phyloP scores from a whole-genome alignment of 78 protist species.

The Bigelowiella natans region DNA sequence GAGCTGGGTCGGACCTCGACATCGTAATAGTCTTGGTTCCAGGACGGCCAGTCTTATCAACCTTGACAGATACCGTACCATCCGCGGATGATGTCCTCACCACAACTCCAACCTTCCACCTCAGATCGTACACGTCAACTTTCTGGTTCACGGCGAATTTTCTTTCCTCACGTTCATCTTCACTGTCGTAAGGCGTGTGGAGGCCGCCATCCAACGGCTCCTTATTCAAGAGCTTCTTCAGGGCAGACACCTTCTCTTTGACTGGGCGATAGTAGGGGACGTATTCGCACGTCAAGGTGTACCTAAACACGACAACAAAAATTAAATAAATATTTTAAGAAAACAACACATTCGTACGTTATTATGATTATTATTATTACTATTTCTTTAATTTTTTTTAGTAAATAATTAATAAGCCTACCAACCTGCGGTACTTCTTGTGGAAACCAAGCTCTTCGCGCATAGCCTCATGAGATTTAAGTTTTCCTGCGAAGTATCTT shows the following conservation, averaged over 20 bases:
- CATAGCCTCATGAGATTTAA: neutral
- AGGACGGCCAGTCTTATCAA: neutral
- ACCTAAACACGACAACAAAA: neutral
- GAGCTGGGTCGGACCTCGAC: neutral
- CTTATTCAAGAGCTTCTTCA: too few species aligned
- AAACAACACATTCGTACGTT: too few species aligned
- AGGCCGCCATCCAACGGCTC: too few species aligned
- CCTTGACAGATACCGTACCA: neutral
- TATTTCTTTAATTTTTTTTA: too few species aligned
- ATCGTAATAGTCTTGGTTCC: neutral
- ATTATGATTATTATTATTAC: too few species aligned
- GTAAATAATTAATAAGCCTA: neutral
- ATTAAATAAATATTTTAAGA: neutral
- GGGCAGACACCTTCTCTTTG: neutral
- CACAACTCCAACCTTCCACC: neutral
- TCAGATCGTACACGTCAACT: neutral
- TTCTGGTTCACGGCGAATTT: neutral
- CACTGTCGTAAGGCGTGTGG: neutral
- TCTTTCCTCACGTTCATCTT: neutral
- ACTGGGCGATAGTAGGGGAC: neutral
- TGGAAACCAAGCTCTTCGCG: neutral
- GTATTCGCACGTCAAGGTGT: neutral
- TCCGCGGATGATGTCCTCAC: neutral
- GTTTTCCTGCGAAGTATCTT: neutral
- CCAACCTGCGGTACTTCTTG: neutral